Percentiles rank a stretch among this genome's conserved stretches.
Conservation (phyloP, 345 rosid species). For the Draba incana region DNA sequence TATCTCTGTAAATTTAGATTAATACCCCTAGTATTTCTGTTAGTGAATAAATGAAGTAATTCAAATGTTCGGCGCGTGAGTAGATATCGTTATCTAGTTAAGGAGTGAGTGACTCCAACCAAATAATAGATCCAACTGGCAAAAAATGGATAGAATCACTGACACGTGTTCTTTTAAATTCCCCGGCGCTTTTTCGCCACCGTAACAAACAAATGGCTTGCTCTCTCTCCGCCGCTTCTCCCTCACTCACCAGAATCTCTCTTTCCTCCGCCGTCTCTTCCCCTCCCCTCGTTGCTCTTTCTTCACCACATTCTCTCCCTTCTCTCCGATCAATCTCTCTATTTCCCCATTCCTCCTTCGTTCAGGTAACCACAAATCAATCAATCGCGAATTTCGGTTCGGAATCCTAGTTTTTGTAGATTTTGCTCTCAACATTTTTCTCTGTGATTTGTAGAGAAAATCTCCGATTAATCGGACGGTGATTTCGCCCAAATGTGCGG, state of each 20-base stretch:
- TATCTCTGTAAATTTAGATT: too few relatives aligned
- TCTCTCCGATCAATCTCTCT: constrained; percentile 62
- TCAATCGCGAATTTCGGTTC: background rate
- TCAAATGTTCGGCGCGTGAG: constrained; percentile 5
- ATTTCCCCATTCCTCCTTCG: constrained; percentile 44
- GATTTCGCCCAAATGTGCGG: constrained; percentile 64
- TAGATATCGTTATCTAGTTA: constrained; percentile 28
- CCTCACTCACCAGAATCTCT: constrained; percentile 53
- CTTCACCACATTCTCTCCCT: constrained; percentile 39
- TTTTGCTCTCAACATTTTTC: background rate
- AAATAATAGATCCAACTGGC: constrained; percentile 30
- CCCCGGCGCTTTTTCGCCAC: constrained; percentile 21
- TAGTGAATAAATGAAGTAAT: too few relatives aligned
- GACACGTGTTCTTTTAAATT: constrained; percentile 21
- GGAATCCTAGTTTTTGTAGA: background rate
- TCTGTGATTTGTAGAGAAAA: constrained; percentile 43
- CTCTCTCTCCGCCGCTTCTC: constrained; percentile 62
- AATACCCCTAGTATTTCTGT: too few relatives aligned
- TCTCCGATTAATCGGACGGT: constrained; percentile 40
- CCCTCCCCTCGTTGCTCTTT: constrained; percentile 32
- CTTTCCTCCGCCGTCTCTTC: constrained; percentile 37
- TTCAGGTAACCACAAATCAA: constrained; percentile 45
- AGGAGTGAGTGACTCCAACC: constrained; percentile 28
- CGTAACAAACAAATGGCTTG: constrained; percentile 49
- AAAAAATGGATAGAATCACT: background rate